A percentile compares a stretch with the other conserved stretches of the same genome.
These are phyloP conservation scores for Kodamaea jinghongensis DNA, from an alignment of 805 yeast species.

Conservation along the genomic window DNA sequence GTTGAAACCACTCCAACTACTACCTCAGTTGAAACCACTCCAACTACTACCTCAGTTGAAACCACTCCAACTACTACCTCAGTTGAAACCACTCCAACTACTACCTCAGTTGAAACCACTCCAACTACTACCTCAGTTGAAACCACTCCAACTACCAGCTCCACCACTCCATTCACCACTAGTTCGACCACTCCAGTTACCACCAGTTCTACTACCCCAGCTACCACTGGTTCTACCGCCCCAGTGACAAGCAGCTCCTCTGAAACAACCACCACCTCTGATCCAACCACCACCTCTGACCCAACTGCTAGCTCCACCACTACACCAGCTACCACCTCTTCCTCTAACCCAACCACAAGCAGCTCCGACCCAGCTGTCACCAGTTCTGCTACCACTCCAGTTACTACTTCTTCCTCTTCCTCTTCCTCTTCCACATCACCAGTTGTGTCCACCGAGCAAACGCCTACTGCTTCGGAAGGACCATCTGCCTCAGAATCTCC, in stretches of 20 bases:
- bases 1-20: slow-evolving; percentile 8
- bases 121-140: slow-evolving; percentile 1
- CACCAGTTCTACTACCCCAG: neutral
- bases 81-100: slow-evolving; percentile 1
- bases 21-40: slow-evolving; percentile 1
- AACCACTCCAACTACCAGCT: neutral
- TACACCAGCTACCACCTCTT: neutral
- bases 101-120: slow-evolving; percentile 4
- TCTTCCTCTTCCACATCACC: neutral
- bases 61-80: slow-evolving; percentile 2
- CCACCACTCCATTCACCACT: neutral
- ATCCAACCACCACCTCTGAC: slow-evolving; percentile 1
- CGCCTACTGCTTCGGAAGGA: neutral
- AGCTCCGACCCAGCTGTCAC: no score
- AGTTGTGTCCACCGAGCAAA: neutral
- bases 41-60: neutral
- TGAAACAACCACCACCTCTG: neutral
- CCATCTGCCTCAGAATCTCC: neutral
- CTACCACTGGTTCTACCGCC: slow-evolving; percentile 1
- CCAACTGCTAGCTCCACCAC: slow-evolving; percentile 4
- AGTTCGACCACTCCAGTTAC: slow-evolving; percentile 4
- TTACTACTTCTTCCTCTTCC: neutral
- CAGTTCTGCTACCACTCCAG: neutral
- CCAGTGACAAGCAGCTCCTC: slow-evolving; percentile 3
- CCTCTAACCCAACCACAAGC: no score